Evolutionary conservation across 371 early-diverging fungal genomes (phyloP).

Genomic region (Mortierella sp.): DNA sequence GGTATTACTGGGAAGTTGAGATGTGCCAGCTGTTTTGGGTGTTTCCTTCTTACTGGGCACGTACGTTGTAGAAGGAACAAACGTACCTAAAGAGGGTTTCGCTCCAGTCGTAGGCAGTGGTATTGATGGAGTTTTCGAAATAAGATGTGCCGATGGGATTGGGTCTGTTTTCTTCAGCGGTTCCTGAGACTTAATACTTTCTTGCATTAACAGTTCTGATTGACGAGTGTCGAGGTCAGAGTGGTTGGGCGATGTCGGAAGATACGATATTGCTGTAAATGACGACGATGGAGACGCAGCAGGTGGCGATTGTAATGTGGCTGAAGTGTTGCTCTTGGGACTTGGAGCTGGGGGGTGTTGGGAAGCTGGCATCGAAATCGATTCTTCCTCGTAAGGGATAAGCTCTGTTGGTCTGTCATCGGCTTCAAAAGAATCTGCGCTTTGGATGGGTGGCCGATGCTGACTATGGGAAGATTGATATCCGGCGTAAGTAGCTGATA

Average conservation of each 20-base stretch:
- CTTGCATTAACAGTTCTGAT: conserved; percentile 14
- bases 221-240: conserved; percentile 36
- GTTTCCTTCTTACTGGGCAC: conserved; percentile 40
- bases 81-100: conserved; percentile 17
- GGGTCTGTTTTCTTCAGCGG: conserved; percentile 11
- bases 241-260: conserved; percentile 28
- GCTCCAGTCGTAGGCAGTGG: conserved; percentile 18
- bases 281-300: conserved; percentile 20
- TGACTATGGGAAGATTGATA: conserved; percentile 30
- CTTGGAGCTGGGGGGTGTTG: not conserved
- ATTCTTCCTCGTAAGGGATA: conserved; percentile 41
- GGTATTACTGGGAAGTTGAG: conserved; percentile 2
- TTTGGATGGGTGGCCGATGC: conserved; percentile 26
- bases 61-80: conserved; percentile 41
- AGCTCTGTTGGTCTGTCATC: conserved; percentile 57
- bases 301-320: conserved; percentile 22
- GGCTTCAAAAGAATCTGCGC: conserved; percentile 45
- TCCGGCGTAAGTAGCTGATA: conserved; percentile 6
- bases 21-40: conserved; percentile 4
- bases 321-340: not conserved
- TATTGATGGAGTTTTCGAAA: conserved; percentile 14
- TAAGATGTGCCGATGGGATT: not conserved
- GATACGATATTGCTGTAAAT: conserved; percentile 29
- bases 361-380: not conserved
- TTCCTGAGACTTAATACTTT: conserved; percentile 10